Evolutionary conservation across 169 alveolate species (phyloP), one percentile per base, ranked within the genome.

Genomic region (Cryptosporidium meleagridis): DNA sequence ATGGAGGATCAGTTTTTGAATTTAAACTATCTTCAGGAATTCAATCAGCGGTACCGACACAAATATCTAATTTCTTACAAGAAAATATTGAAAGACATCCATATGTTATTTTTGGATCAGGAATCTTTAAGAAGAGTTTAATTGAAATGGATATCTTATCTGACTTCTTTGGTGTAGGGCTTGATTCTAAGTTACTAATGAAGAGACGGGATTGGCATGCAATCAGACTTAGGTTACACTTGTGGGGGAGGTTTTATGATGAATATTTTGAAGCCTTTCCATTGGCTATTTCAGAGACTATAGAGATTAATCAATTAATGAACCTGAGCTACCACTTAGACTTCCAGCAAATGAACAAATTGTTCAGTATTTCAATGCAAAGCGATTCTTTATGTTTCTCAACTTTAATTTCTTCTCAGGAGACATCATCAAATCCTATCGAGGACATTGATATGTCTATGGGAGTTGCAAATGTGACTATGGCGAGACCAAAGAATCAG

Each of bases 191-290:
- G 39, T 33, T 21, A 8, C 14, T 33, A 21, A 73, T 73, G 86
- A 59, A 52, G 6, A 73, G 55, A 39, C 62, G 58, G 7, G 86
- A 73, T 16, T 80, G 89, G 89, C 73, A 65, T 21, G 12, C 89
- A 6, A 39, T 80, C 12, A 23, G 89, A 18, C 65, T 80, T 21
- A 80, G 89, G 39, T 51, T 80, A 37, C 89, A 80, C 45, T 51
- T 80, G 16, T 80, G 89, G 89, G 89, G 89, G 6, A 59, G 75
- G 21, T 80, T 80, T 37, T 80, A 80, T 51, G 89, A 80, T 44
- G 89, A 80, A 2, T 80, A 80, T 23, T 59, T 80, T 29, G 89
- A 80, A 9, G 75, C 89, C n/a, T 80, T 80, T 39, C 89, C 89
- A 18, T 48, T 80, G 6, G 35, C 89, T 12, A 62, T 80, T 21